Conservation (phyloP, 2,329 filamentous ascomycete species). For the Mariannaea sp. region DNA sequence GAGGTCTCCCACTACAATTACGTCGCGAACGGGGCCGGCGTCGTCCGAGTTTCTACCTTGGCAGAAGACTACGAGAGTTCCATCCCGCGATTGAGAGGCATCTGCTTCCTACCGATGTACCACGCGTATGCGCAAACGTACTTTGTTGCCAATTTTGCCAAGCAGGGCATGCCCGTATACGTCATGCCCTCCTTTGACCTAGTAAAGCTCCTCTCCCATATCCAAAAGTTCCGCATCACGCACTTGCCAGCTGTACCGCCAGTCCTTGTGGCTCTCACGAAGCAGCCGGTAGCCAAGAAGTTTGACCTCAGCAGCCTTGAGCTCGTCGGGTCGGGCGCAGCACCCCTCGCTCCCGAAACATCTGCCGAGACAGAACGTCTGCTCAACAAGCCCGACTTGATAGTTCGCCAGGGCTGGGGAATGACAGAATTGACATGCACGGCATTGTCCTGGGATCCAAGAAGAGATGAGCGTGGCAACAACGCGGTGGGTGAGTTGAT, state of each 20-base stretch:
- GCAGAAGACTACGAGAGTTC: slow-evolving; percentile 50
- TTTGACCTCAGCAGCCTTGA: slow-evolving; percentile 72
- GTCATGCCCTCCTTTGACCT: slow-evolving; percentile 82
- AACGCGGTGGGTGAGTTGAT: slow-evolving; percentile 43
- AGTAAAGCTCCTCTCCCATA: slow-evolving; percentile 67
- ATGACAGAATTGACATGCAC: slow-evolving; percentile 86
- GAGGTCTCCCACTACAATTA: slow-evolving; percentile 77
- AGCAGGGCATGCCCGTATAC: slow-evolving; percentile 66
- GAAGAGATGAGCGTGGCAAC: slow-evolving; percentile 40
- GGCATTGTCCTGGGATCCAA: slow-evolving; percentile 70
- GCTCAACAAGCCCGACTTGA: slow-evolving; percentile 48
- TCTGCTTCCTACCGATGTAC: slow-evolving; percentile 78
- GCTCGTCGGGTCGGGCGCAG: slow-evolving; percentile 66
- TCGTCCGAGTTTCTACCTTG: slow-evolving; percentile 41
- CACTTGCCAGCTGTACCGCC: slow-evolving; percentile 72
- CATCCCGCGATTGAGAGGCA: slow-evolving; percentile 44
- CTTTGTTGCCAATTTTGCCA: slow-evolving; percentile 64
- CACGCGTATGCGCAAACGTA: slow-evolving; percentile 74
- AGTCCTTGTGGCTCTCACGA: slow-evolving; percentile 72
- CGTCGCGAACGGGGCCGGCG: slow-evolving; percentile 69
- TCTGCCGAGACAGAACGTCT: slow-evolving; percentile 51
- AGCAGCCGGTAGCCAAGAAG: slow-evolving; percentile 67
- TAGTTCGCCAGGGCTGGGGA: slow-evolving; percentile 73
- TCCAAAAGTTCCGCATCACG: slow-evolving; percentile 71
- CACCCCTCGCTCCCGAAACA: slow-evolving; percentile 64